These are phyloP conservation scores for Plasmodium billcollinsi DNA, from an alignment of 169 alveolate genomes.

Conservation along the genomic window DNA sequence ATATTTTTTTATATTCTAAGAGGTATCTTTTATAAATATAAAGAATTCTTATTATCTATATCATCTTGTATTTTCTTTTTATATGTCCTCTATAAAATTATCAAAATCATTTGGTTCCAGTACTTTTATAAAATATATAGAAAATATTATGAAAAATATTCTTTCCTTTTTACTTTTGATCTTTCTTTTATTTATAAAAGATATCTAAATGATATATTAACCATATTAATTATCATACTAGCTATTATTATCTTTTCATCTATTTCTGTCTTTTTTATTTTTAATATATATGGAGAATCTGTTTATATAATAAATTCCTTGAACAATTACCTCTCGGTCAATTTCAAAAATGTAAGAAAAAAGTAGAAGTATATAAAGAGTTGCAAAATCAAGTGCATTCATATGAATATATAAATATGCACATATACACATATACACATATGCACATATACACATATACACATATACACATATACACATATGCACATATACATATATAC, in stretches of 20 bases:
- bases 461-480: neutral
- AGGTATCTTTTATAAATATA: constrained; percentile 38
- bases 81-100: constrained; percentile 49
- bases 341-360: constrained; percentile 45
- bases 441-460: neutral
- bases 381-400: no score
- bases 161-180: constrained; percentile 14
- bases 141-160: constrained; percentile 41
- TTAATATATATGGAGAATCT: constrained; percentile 71
- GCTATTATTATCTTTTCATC: constrained; percentile 72
- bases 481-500: no score
- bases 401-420: no score
- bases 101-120: constrained; percentile 35
- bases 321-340: constrained; percentile 41
- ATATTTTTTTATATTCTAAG: constrained; percentile 49
- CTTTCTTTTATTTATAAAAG: constrained; percentile 35
- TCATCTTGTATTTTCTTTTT: constrained; percentile 17
- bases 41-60: constrained; percentile 41
- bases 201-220: constrained; percentile 55
- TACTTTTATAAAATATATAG: constrained; percentile 46
- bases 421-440: no score
- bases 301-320: constrained; percentile 49
- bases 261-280: constrained; percentile 41
- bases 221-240: constrained; percentile 67
- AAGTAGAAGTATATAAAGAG: neutral